These are phyloP conservation scores for Phytopythium montanum DNA, from an alignment of 352 stramenopile genomes.

Conservation along the genomic window DNA sequence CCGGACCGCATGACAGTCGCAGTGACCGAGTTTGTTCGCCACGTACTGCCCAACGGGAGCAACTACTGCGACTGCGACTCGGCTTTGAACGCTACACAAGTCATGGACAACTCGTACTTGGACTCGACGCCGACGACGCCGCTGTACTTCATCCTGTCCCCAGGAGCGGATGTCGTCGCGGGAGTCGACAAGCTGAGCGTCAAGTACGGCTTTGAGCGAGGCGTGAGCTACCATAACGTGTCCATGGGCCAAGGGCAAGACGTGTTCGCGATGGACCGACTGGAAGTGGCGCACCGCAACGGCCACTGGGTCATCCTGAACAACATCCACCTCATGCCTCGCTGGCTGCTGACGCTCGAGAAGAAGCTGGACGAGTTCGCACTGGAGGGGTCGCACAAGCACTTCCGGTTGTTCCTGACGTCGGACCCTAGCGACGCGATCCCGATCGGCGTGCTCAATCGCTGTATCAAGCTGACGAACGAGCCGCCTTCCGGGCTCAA, in stretches of 20 bases:
- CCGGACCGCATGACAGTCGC: constrained; percentile 94
- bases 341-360: constrained; percentile 94
- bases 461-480: constrained; percentile 97
- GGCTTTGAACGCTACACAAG: constrained; percentile 93
- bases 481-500: constrained; percentile 94
- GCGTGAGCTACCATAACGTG: constrained; percentile 97
- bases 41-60: constrained; percentile 90
- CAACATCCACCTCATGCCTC: constrained; percentile 97
- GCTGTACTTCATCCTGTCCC: constrained; percentile 97
- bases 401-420: constrained; percentile 94
- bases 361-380: constrained; percentile 97
- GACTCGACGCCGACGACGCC: constrained; percentile 95
- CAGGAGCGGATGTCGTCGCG: constrained; percentile 94
- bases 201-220: constrained; percentile 95
- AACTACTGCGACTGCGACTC: constrained; percentile 96
- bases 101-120: constrained; percentile 94
- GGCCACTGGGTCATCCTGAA: constrained; percentile 98
- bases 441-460: constrained; percentile 94
- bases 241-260: constrained; percentile 98
- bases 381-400: constrained; percentile 90
- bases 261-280: constrained; percentile 93
- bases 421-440: constrained; percentile 93
- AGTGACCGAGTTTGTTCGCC: constrained; percentile 94
- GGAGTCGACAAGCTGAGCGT: constrained; percentile 93
- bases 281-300: constrained; percentile 94